Evolutionary conservation across 2,329 filamentous ascomycete species (phyloP).

Genomic region (Hymenoscyphus fraxineus): DNA sequence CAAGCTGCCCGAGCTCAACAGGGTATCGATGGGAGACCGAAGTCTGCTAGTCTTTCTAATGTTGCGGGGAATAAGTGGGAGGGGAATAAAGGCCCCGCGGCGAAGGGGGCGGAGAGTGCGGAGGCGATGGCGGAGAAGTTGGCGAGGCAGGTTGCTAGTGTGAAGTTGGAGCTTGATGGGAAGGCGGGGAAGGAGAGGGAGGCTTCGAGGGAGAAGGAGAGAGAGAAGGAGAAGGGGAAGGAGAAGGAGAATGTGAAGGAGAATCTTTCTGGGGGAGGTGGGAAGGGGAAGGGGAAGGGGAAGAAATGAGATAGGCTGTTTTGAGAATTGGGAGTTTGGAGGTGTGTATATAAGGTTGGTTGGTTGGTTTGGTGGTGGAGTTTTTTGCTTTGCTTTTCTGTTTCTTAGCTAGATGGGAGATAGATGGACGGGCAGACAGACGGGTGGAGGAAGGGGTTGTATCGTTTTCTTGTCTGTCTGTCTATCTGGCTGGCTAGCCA

Average conservation of each 20-base stretch:
- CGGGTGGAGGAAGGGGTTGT: too few species aligned
- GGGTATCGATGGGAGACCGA: conserved; percentile 3
- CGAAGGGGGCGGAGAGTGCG: not conserved
- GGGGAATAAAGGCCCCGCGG: not conserved
- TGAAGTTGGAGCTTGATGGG: not conserved
- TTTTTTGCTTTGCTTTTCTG: too few species aligned
- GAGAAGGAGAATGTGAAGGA: not conserved
- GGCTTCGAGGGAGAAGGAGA: not conserved
- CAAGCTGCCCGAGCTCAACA: conserved; percentile 17
- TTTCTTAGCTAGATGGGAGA: too few species aligned
- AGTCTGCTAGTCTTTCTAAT: not conserved
- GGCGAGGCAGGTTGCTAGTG: conserved; percentile 3
- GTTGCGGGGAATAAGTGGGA: not conserved
- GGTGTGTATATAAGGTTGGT: not conserved
- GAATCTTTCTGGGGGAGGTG: not conserved
- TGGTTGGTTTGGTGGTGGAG: not conserved
- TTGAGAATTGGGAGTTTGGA: not conserved
- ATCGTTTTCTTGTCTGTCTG: too few species aligned
- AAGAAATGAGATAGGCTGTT: not conserved
- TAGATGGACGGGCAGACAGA: too few species aligned
- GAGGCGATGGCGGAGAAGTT: conserved; percentile 9
- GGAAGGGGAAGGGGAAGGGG: conserved; percentile 10
- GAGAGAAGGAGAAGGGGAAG: not conserved
- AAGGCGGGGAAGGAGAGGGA: not conserved
- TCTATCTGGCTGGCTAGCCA: too few species aligned